Percentiles rank a stretch among this genome's conserved stretches.
Conservation (phyloP, 2,329 filamentous ascomycete species). For the Niveomyces coronatus region DNA sequence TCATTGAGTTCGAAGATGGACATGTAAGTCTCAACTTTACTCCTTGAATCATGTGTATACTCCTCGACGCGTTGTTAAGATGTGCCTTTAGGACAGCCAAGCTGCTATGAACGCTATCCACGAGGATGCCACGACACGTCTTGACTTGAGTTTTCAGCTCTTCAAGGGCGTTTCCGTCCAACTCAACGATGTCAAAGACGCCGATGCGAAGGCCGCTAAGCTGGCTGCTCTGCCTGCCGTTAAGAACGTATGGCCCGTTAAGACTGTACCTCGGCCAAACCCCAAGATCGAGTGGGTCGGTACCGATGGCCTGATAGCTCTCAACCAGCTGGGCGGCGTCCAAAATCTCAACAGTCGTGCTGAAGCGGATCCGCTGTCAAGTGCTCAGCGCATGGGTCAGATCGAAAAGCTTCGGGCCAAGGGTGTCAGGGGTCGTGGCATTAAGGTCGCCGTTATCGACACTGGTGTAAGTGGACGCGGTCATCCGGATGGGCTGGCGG, state of each 20-base stretch:
- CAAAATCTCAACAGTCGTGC: constrained; percentile 7
- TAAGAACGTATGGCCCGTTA: constrained; percentile 39
- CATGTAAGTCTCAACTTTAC: constrained; percentile 31
- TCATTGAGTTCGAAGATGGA: constrained; percentile 42
- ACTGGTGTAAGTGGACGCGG: constrained; percentile 42
- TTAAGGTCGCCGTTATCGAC: constrained; percentile 44
- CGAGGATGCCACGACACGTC: constrained; percentile 32
- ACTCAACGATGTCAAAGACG: constrained; percentile 35
- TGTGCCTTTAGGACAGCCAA: constrained; percentile 19
- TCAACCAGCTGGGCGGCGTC: background rate
- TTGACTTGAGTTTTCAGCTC: constrained; percentile 38
- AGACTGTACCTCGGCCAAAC: constrained; percentile 31
- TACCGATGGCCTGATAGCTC: constrained; percentile 13
- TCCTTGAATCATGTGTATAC: no score
- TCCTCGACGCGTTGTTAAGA: no score
- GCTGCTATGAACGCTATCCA: constrained; percentile 27
- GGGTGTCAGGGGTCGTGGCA: constrained; percentile 38
- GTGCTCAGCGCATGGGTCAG: constrained; percentile 45
- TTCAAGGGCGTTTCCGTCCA: constrained; percentile 46
- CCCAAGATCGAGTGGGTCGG: constrained; percentile 36
- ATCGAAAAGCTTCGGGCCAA: constrained; percentile 40
- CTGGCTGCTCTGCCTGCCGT: constrained; percentile 33
- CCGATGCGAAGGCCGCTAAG: constrained; percentile 30
- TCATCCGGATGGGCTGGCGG: no score
- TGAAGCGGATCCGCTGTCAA: constrained; percentile 21